Evolutionary conservation across 352 stramenopile species (phyloP).

Genomic region (Phytophthora boehmeriae): DNA sequence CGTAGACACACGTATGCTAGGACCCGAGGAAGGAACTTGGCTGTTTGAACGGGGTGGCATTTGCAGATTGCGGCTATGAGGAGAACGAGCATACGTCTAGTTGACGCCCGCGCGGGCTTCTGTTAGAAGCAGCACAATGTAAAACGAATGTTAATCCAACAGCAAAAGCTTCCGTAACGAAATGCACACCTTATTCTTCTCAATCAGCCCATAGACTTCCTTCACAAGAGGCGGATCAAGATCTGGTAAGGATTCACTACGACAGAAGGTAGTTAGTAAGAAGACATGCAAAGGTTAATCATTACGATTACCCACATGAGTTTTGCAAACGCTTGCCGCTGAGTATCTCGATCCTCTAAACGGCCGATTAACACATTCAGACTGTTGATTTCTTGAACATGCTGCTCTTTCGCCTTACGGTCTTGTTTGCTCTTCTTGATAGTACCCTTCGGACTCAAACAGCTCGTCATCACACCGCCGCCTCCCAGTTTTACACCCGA

Average conservation of each 20-base stretch:
- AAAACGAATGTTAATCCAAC: neutral
- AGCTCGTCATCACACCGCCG: neutral
- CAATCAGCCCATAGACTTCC: constrained; percentile 51
- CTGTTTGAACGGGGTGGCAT: constrained; percentile 39
- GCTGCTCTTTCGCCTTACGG: constrained; percentile 49
- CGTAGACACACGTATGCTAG: constrained; percentile 51
- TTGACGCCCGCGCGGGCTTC: constrained; percentile 53
- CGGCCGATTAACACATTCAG: constrained; percentile 57
- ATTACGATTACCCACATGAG: constrained; percentile 39
- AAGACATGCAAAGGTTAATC: constrained; percentile 1
- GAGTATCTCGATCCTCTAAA: constrained; percentile 70
- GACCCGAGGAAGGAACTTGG: constrained; percentile 49
- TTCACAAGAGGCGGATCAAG: constrained; percentile 42
- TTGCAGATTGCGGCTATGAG: constrained; percentile 59
- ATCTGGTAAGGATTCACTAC: constrained; percentile 43
- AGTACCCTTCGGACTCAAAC: constrained; percentile 34
- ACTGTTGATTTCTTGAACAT: constrained; percentile 38
- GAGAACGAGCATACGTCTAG: constrained; percentile 63
- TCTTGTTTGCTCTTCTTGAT: constrained; percentile 53
- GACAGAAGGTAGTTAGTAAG: neutral
- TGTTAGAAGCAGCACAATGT: constrained; percentile 13
- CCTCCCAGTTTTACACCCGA: constrained; percentile 6
- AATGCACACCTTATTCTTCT: constrained; percentile 62
- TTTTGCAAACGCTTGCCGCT: constrained; percentile 59
- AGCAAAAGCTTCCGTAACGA: neutral